Percentiles rank a stretch among this genome's conserved stretches.
Conservation (phyloP, 2,329 filamentous ascomycete species). For the Sporothrix inflata region DNA sequence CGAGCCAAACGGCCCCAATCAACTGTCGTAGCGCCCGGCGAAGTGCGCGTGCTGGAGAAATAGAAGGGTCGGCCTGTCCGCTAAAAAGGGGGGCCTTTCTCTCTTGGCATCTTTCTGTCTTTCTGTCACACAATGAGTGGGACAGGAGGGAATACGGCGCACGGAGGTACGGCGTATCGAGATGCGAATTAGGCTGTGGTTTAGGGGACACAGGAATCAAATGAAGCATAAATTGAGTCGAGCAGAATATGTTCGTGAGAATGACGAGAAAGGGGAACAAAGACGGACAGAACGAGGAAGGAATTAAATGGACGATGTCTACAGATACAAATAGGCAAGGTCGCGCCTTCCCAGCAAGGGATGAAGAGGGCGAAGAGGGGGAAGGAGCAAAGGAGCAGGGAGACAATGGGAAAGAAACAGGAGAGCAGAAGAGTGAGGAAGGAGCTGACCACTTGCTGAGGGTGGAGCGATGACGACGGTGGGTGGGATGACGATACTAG, state of each 20-base stretch:
- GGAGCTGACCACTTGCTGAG: slow-evolving; percentile 3
- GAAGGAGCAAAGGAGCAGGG: not conserved
- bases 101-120: slow-evolving; percentile 4
- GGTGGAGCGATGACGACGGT: slow-evolving; percentile 4
- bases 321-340: not conserved
- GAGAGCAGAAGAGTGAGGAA: not conserved
- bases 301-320: not conserved
- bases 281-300: not conserved
- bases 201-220: not conserved
- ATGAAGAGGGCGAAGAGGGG: not conserved
- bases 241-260: not conserved
- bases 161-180: not conserved
- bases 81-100: not conserved
- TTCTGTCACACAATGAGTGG: not conserved
- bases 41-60: slow-evolving; percentile 15
- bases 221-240: not conserved
- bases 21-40: not conserved
- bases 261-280: not conserved
- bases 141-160: not conserved
- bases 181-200: slow-evolving; percentile 3
- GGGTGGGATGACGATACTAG: slow-evolving; percentile 17
- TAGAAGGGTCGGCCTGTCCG: slow-evolving; percentile 17
- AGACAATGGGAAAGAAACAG: not conserved
- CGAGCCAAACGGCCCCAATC: not conserved
- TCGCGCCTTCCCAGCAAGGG: slow-evolving; percentile 12